phyloP scores from a whole-genome alignment of 768 basidiomycete genomes.

The Asterophora parasitica region DNA sequence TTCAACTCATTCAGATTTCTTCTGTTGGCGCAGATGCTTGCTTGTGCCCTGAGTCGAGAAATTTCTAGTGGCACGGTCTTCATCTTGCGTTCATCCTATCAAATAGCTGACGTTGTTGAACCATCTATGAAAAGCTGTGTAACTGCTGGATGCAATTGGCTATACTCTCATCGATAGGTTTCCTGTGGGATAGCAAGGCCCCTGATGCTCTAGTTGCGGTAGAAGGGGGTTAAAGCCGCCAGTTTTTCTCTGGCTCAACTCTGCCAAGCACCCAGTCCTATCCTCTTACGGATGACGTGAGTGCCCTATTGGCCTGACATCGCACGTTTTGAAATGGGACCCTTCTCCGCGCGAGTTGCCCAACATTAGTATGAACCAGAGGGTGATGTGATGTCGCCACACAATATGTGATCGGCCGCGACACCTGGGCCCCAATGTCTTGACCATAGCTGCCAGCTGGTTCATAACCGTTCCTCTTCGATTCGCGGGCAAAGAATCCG shows the following conservation, averaged over 20 bases:
- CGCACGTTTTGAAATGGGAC: too few species aligned
- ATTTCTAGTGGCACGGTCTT: too few species aligned
- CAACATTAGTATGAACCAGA: too few species aligned
- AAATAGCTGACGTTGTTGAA: too few species aligned
- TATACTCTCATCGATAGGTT: too few species aligned
- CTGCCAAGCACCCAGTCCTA: neutral
- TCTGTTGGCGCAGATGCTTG: slow-evolving; percentile 81
- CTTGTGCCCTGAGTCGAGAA: slow-evolving; percentile 46
- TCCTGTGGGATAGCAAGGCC: slow-evolving; percentile 83
- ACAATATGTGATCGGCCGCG: slow-evolving; percentile 69
- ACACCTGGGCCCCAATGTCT: slow-evolving; percentile 59
- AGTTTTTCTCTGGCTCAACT: too few species aligned
- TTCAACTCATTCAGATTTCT: slow-evolving; percentile 80
- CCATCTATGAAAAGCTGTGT: slow-evolving; percentile 78
- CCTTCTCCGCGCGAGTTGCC: too few species aligned
- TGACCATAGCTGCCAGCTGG: slow-evolving; percentile 65
- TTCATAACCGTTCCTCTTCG: neutral
- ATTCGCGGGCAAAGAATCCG: neutral
- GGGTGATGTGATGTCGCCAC: slow-evolving; percentile 51
- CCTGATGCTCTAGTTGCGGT: slow-evolving; percentile 68
- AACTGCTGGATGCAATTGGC: slow-evolving; percentile 89
- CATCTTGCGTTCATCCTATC: too few species aligned
- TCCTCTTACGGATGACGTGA: too few species aligned
- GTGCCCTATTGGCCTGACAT: too few species aligned
- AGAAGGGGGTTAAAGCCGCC: too few species aligned